Evolutionary conservation across 2,329 filamentous ascomycete genomes (phyloP), one percentile per base, ranked within the genome.

Genomic region (Cryphonectria naterciae): DNA sequence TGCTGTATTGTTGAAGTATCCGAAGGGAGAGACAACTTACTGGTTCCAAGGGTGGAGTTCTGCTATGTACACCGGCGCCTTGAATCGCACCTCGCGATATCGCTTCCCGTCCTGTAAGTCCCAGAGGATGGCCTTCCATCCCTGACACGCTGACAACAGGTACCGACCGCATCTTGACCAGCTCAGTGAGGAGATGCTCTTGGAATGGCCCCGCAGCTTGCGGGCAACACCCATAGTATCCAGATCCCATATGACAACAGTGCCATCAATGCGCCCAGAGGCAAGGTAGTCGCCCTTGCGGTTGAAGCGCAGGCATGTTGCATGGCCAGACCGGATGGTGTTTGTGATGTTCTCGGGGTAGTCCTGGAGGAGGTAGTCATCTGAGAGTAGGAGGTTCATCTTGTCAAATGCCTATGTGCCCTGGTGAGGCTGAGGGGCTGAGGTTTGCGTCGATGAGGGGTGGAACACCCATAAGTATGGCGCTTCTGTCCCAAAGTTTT

Each of bases 71-170:
- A 97, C 93, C 0, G 95, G 94, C 3, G 95, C 94, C 75, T 95
- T 91, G 78, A 99, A 97, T 75, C 94, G 92, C 76, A 98, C 92
- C 75, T 93, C 95, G 74, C 95, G 91, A 77, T 95, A 85, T 72
- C 93, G 85, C 78, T 92, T 86, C 63, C 88, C 86, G 71, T 89
- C 85, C 68, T 87, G 87, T 71, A 99, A 85, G 81, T 99, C 96
- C 96, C 96, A 99, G 0, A 99, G 86, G 66, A 97, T 94, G 74
- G 93, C 95, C 81, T 97, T 97, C 93, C 95, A 98, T 77, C 97
- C 96, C 80, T 98, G 94, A 61, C 94, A 97, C 15, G 94, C 93
- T 71, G 94, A 97, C 70, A 99, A 88, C 67, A 99, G 86, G 81
- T 97, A 98, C 75, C 93, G 89, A 37, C 96, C 95, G 82, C 94